Evolutionary conservation across 495 filamentous ascomycete species (phyloP), one percentile per base, ranked within the genome.

Genomic region (Lepraria neglecta): DNA sequence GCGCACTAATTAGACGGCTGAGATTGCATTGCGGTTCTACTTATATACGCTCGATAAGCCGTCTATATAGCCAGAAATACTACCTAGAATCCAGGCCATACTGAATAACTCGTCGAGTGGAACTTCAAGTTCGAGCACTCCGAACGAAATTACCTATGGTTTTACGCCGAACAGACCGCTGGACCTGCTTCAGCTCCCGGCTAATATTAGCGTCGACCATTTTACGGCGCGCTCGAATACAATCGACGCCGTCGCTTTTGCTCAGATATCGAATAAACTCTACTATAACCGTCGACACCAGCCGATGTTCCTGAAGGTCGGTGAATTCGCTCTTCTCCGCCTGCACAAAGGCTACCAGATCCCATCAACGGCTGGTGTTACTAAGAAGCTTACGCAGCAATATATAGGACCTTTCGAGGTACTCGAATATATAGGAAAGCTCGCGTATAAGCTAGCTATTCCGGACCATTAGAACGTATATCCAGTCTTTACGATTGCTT

Each of bases 271-370:
- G 2, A 48, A 64, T 47, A 64, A 59, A 40, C 59, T 40, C 31
- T 54, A 59, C 11, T 64, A 64, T 56, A 56, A 59, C 15, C 35
- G 15, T 6, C 15, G 59, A 9, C 56, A 64, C 45, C 15, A 59
- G 19, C n/a, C 48, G 31, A 50, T 60, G 31, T 64, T 59, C 35
- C 3, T 53, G 15, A 52, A 55, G 38, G 5, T 44, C 15, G 4
- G 15, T 0, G 14, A 59, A 2, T 64, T 55, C 4, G 19, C 24
- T 17, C 33, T 30, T 17, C 4, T 60, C 10, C 33, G 33, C 6
- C 33, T 35, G 3, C 3, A 35, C 3, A 35, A 35, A 35, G 33
- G 33, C 6, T 35, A 6, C 33, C 10, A 2, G 24, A 24, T 24
- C 2, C 24, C 24, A 2, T 24, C 2, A 24, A 24, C 24, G 2